Base-by-base conservation (phyloP, 306 rosid species). In the Amphicarpaea edgeworthii region DNA sequence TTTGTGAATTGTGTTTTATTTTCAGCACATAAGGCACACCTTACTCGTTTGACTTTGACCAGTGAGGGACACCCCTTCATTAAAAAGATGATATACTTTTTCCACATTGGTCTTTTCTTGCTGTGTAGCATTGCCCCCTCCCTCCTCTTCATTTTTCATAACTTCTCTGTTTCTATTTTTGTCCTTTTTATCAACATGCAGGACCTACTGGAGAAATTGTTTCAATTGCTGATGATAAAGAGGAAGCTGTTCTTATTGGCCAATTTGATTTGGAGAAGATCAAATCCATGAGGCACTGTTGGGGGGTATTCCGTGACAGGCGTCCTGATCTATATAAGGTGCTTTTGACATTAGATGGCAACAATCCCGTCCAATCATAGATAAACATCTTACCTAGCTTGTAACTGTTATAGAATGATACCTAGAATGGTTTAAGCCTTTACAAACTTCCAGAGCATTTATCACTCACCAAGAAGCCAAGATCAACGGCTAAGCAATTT, bases 181-280 rank as follows among this genome's bases (percentile, higher is more conserved):
- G 38, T 26, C 20, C 50, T 54, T 58, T 77, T 47, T 79, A 47
- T 54, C 32, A 76, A 84, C 59, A 28, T 46, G 12, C 88, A 92
- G 98, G 97, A 50, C 97, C 97, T 37, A 87, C 97, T 2, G 98
- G 97, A 75, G 97, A 92, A 90, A 90, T 92, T 67, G 87, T 92
- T 70, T 78, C 92, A 19, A n/a, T 83, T 73, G 99, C 97, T 61
- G 85, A 87, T 78, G 93, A 90, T 72, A 85, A 89, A 74, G 87
- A 89, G 42, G 99, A 95, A 76, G 90, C 95, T 49, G 83, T 89
- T 76, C 90, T 95, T 41, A 81, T 95, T 54, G 92, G 92, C 40
- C 15, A 88, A 68, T 95, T 95, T 78, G 91, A 95, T 83, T 77
- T 95, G 83, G 96, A 89, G 54, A 80, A 87, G 70, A 90, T 95